Conservation (phyloP, 768 basidiomycete genomes). For the Leccinum barrowsii region DNA sequence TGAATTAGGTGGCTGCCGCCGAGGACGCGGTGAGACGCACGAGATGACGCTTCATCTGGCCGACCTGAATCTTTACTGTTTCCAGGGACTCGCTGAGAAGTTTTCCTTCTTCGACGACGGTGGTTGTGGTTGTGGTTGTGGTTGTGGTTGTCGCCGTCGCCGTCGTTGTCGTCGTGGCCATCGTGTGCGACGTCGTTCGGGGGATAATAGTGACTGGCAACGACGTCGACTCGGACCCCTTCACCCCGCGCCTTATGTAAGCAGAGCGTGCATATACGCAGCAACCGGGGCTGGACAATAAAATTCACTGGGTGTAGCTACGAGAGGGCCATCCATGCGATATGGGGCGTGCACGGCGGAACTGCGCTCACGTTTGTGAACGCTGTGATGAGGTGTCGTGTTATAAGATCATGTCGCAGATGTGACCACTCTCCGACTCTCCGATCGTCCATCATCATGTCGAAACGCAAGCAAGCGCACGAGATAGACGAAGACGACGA, state of each 20-base stretch:
- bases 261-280: neutral
- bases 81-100: constrained; percentile 79
- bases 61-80: constrained; percentile 87
- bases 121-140: constrained; percentile 18
- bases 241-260: constrained; percentile 17
- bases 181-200: constrained; percentile 9
- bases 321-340: too few species aligned
- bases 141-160: constrained; percentile 14
- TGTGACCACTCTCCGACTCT: neutral
- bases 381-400: too few species aligned
- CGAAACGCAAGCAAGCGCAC: constrained; percentile 50
- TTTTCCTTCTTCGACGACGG: constrained; percentile 71
- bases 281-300: neutral
- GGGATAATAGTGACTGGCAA: neutral
- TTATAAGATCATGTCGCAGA: neutral
- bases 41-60: constrained; percentile 92
- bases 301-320: neutral
- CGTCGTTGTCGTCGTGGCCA: constrained; percentile 21
- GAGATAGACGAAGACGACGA: constrained; percentile 27
- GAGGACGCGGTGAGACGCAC: constrained; percentile 41
- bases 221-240: neutral
- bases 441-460: constrained; percentile 33
- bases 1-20: neutral
- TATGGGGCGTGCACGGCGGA: too few species aligned
- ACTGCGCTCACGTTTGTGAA: too few species aligned